Evolutionary conservation across 805 yeast species (phyloP).

Genomic region (Wickerhamomyces chaumierensis): DNA sequence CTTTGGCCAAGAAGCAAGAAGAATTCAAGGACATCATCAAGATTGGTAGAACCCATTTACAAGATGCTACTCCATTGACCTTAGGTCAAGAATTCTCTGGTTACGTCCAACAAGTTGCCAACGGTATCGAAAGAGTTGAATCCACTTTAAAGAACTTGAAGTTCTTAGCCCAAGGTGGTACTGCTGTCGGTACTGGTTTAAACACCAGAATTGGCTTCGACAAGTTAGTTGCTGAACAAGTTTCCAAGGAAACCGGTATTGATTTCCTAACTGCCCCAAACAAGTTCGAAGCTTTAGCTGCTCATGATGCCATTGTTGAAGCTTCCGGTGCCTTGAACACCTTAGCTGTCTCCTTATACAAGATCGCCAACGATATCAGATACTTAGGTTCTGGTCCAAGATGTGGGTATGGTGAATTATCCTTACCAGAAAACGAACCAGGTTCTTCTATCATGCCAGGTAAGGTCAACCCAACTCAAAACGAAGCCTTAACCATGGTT

Average conservation of each 20-base stretch:
- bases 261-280: constrained; percentile 92
- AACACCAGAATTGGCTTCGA: constrained; percentile 91
- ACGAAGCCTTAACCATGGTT: constrained; percentile 97
- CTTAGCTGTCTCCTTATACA: constrained; percentile 83
- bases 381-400: constrained; percentile 98
- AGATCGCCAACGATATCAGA: constrained; percentile 96
- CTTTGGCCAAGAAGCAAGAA: constrained; percentile 65
- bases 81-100: constrained; percentile 98
- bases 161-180: constrained; percentile 96
- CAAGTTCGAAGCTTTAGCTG: constrained; percentile 98
- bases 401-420: constrained; percentile 96
- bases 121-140: constrained; percentile 85
- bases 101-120: constrained; percentile 84
- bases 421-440: constrained; percentile 96
- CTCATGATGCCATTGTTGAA: constrained; percentile 97
- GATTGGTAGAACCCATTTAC: constrained; percentile 98
- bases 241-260: constrained; percentile 76
- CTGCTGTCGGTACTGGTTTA: constrained; percentile 98
- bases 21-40: constrained; percentile 88
- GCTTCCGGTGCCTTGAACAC: constrained; percentile 96
- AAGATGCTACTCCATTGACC: constrained; percentile 97
- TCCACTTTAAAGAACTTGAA: constrained; percentile 63
- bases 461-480: constrained; percentile 98
- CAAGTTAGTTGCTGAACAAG: constrained; percentile 75
- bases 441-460: constrained; percentile 99